Evolutionary conservation across 2,329 filamentous ascomycete species (phyloP).

Genomic region (Zarea fungicola): DNA sequence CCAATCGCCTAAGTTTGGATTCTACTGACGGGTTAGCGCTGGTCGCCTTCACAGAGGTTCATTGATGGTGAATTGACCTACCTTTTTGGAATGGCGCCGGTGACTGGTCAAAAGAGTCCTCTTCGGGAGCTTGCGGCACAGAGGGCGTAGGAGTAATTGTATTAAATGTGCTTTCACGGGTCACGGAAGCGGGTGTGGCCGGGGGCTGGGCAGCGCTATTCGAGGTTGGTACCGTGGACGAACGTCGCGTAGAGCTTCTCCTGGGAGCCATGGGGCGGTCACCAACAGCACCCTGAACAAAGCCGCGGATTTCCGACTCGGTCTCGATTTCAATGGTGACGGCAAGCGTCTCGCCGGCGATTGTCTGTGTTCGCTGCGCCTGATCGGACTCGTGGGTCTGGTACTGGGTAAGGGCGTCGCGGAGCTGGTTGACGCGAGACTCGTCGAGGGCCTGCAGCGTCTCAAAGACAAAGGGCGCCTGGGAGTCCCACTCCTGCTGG

Average conservation of each 20-base stretch:
- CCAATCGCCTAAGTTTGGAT: slow-evolving; percentile 57
- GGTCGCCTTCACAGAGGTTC: not conserved
- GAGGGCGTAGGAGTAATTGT: slow-evolving; percentile 9
- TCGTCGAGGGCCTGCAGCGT: slow-evolving; percentile 88
- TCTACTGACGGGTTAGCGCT: slow-evolving; percentile 33
- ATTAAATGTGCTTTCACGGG: slow-evolving; percentile 6
- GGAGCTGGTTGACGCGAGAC: slow-evolving; percentile 78
- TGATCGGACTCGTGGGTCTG: slow-evolving; percentile 90
- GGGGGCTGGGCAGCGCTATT: slow-evolving; percentile 3
- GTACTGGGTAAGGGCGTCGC: slow-evolving; percentile 86
- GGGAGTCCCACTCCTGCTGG: slow-evolving; percentile 84
- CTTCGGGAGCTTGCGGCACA: slow-evolving; percentile 20
- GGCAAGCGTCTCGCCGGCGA: slow-evolving; percentile 75
- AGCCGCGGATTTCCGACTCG: slow-evolving; percentile 76
- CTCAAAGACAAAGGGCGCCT: slow-evolving; percentile 93
- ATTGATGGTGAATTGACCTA: slow-evolving; percentile 2
- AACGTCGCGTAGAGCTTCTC: slow-evolving; percentile 37
- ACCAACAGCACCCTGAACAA: slow-evolving; percentile 42
- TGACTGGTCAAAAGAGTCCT: slow-evolving; percentile 25
- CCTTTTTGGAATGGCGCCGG: slow-evolving; percentile 7
- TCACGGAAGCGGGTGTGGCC: not conserved
- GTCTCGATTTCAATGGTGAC: slow-evolving; percentile 82
- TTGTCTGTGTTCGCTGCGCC: slow-evolving; percentile 67
- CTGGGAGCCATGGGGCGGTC: slow-evolving; percentile 30
- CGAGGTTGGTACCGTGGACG: slow-evolving; percentile 28